Conservation (phyloP, 2,329 filamentous ascomycete genomes). For the Neonectria faginata region DNA sequence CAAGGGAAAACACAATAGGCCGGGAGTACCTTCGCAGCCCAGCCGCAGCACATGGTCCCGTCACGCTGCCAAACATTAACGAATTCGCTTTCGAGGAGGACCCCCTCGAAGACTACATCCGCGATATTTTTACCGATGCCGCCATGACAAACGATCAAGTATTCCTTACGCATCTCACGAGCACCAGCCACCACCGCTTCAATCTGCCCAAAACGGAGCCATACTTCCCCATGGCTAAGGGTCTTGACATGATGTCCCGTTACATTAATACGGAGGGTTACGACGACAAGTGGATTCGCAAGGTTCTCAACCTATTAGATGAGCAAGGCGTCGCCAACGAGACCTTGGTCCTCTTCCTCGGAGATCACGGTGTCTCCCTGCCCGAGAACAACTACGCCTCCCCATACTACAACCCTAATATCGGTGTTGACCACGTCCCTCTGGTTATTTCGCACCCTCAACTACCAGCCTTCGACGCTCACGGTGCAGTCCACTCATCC, state of each 20-base stretch:
- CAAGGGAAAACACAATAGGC: constrained; percentile 40
- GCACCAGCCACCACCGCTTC: constrained; percentile 52
- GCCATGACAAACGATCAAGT: constrained; percentile 48
- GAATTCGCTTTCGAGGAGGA: constrained; percentile 51
- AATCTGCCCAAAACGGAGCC: constrained; percentile 45
- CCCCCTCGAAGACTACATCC: constrained; percentile 49
- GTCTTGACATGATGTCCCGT: constrained; percentile 47
- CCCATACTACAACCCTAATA: constrained; percentile 50
- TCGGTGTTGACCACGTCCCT: constrained; percentile 48
- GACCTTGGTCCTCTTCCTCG: constrained; percentile 49
- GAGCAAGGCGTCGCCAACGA: constrained; percentile 50
- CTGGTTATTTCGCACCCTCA: constrained; percentile 49
- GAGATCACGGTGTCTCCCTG: constrained; percentile 51
- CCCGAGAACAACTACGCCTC: constrained; percentile 48
- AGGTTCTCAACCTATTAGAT: constrained; percentile 46
- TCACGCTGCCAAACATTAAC: constrained; percentile 49
- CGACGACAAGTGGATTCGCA: constrained; percentile 49
- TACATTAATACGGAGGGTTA: constrained; percentile 50
- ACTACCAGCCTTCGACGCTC: constrained; percentile 44
- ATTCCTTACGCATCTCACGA: constrained; percentile 52
- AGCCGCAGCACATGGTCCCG: constrained; percentile 46
- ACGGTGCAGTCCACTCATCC: constrained; percentile 47
- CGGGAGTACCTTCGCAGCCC: constrained; percentile 48
- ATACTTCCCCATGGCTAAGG: constrained; percentile 44
- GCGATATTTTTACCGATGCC: constrained; percentile 48